Conservation (phyloP, 345 rosid species). For the Pugionium dolabratum region DNA sequence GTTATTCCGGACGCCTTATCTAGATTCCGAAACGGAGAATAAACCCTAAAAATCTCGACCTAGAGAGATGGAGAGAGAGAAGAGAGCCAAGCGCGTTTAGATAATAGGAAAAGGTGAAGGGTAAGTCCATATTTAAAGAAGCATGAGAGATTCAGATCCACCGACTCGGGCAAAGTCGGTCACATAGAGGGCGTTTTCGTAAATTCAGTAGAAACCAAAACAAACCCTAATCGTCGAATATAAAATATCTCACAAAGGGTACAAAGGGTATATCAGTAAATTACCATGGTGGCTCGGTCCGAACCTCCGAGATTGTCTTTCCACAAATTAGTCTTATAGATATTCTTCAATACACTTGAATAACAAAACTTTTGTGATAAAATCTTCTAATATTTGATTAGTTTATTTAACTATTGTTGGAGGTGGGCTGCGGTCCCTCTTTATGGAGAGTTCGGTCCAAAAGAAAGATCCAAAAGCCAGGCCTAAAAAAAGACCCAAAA, state of each 20-base stretch:
- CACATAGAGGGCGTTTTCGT: slow-evolving; percentile 21
- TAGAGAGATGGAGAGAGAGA: slow-evolving; percentile 3
- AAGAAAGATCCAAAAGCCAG: no score
- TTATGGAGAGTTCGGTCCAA: no score
- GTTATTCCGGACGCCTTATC: neutral
- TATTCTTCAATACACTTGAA: no score
- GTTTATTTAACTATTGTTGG: no score
- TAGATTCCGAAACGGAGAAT: neutral
- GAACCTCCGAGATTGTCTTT: no score
- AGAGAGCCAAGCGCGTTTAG: neutral
- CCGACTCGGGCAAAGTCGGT: slow-evolving; percentile 35
- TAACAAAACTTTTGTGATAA: no score
- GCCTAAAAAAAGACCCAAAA: no score
- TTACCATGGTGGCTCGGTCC: no score
- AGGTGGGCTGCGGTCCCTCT: no score
- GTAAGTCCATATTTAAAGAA: slow-evolving; percentile 23
- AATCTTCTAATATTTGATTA: no score
- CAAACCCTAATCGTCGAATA: slow-evolving; percentile 17
- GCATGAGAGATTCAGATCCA: slow-evolving; percentile 19
- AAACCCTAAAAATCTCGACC: neutral
- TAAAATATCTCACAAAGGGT: neutral
- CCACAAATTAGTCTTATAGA: no score
- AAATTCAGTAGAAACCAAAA: neutral
- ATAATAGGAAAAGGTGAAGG: fast-evolving
- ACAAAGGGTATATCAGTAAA: no score